phyloP scores from a whole-genome alignment of 495 filamentous ascomycete genomes.

The Corynascus novoguineensis region DNA sequence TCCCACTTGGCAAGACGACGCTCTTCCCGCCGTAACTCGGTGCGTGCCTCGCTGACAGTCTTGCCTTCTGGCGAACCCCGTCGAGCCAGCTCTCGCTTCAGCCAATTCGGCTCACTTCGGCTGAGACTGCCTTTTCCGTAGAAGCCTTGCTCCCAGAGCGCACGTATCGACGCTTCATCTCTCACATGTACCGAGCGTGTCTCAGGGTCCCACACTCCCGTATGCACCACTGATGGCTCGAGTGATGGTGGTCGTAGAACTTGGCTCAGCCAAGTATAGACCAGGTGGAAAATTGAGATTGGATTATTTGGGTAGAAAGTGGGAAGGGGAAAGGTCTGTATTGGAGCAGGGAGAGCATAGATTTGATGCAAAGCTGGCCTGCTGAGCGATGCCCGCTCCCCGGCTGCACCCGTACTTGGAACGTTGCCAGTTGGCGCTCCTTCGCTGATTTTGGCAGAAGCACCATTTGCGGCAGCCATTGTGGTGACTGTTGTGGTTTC shows the following conservation, averaged over 20 bases:
- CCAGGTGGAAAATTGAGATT: constrained; percentile 73
- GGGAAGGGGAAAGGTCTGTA: constrained; percentile 75
- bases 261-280: constrained; percentile 69
- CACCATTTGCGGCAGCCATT: not conserved
- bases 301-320: constrained; percentile 89
- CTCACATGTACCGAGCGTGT: constrained; percentile 83
- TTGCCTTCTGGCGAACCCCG: constrained; percentile 52
- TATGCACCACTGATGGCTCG: constrained; percentile 61
- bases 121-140: constrained; percentile 92
- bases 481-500: constrained; percentile 26
- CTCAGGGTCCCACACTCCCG: constrained; percentile 68
- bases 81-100: constrained; percentile 71
- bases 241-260: constrained; percentile 57
- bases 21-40: constrained; percentile 69
- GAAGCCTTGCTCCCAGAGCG: constrained; percentile 91
- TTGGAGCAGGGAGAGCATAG: constrained; percentile 73
- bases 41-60: constrained; percentile 67
- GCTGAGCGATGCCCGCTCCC: constrained; percentile 16
- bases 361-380: constrained; percentile 54
- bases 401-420: constrained; percentile 7
- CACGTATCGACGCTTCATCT: constrained; percentile 64
- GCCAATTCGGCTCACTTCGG: constrained; percentile 89
- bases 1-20: constrained; percentile 81
- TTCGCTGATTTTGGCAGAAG: not conserved
- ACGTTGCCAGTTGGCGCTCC: not conserved